These are phyloP conservation scores for Leccinum insolens DNA, from an alignment of 1,284 basidiomycete genomes.

Conservation along the genomic window DNA sequence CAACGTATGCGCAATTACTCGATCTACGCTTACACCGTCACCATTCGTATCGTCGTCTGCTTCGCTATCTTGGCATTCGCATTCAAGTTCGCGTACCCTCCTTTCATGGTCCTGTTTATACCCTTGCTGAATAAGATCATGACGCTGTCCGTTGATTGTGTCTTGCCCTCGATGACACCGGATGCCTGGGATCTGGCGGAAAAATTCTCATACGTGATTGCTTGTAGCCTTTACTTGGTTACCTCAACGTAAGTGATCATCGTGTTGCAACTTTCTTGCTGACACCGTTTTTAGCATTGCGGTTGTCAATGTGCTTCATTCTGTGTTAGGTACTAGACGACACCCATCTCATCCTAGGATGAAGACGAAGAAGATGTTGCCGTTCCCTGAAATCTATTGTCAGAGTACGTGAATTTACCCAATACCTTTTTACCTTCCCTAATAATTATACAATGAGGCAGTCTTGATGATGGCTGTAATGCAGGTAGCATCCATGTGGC, in stretches of 20 bases:
- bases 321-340: no score
- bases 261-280: constrained; percentile 14
- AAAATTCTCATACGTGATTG: constrained; percentile 16
- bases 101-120: constrained; percentile 99
- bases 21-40: constrained; percentile 82
- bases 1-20: constrained; percentile 89
- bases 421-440: no score
- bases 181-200: constrained; percentile 97
- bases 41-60: constrained; percentile 98
- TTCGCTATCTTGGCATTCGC: constrained; percentile 95
- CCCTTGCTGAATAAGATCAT: constrained; percentile 74
- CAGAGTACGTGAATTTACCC: no score
- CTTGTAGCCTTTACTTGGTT: constrained; percentile 2
- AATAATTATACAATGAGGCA: no score
- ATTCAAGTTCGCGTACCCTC: constrained; percentile 92
- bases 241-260: constrained; percentile 80
- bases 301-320: background rate
- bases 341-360: no score
- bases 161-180: no score
- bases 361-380: no score
- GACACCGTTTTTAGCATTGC: constrained; percentile 38
- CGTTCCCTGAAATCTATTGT: no score
- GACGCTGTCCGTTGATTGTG: no score
- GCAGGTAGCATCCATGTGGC: no score
- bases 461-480: no score